Evolutionary conservation across 441 rosid genomes (phyloP), one percentile per base, ranked within the genome.

Genomic region (Francoa sonchifolia): DNA sequence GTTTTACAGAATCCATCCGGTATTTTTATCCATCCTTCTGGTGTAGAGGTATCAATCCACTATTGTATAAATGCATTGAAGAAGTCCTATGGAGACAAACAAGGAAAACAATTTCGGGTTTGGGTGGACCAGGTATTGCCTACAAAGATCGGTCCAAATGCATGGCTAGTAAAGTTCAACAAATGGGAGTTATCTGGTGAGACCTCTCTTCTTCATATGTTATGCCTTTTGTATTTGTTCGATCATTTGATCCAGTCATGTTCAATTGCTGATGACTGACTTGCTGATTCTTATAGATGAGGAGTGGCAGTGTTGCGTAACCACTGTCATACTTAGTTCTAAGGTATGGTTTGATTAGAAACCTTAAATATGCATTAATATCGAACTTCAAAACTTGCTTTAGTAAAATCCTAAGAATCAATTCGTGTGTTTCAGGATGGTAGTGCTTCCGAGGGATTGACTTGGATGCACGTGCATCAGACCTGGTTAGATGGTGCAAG

Each of bases 101-200:
- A 72, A 57, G 93, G 87, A 28, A 76, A 74, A 68, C 55, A 37
- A 15, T 90, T 65, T 60, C 65, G 73, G 18, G 75, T 82, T 19
- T 90, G 96, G 98, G 81, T 69, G 47, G 96, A 90, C 61, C 69
- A 54, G 42, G 79, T 85, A 17, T 44, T 73, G n/a, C 45, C 81
- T 18, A 48, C 73, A 19, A 69, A 67, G 30, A 63, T 80, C 35
- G 66, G 71, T 59, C 47, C 73, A 4, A 76, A 74, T 47, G 48
- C 71, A 25, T 77, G 82, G 86, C 49, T 69, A 34, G 74, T 55
- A 39, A 71, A 48, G 54, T 74, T 74, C 54, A 62, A 71, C 42
- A 77, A 71, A 59, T 74, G 74, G 73, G 86, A 77, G 54, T 57
- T 53, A 48, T 64, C 47, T 40, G 82, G 86, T 77, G 45, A 64